Percentiles rank a stretch among this genome's conserved stretches.
Evolutionary conservation across 352 stramenopile genomes (phyloP).

Genomic region (Globisporangium yorkense): DNA sequence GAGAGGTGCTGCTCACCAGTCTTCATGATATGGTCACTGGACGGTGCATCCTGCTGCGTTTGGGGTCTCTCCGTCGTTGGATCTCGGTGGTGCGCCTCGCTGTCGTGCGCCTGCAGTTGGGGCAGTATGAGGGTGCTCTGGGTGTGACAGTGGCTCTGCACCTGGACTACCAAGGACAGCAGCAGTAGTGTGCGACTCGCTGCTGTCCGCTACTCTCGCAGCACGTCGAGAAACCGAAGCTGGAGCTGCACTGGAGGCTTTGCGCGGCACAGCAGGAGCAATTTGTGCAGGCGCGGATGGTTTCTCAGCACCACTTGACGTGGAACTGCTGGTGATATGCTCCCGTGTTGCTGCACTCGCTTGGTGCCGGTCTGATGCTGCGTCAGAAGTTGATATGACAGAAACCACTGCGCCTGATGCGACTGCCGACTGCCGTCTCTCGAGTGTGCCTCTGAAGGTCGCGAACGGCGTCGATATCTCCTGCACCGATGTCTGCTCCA

Average conservation of each 20-base stretch:
- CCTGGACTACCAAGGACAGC: neutral
- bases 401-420: neutral
- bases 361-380: neutral
- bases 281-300: neutral
- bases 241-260: conserved; percentile 2
- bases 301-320: neutral
- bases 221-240: neutral
- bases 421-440: neutral
- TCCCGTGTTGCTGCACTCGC: neutral
- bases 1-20: neutral
- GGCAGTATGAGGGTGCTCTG: neutral
- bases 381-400: neutral
- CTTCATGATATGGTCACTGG: conserved; percentile 3
- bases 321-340: neutral
- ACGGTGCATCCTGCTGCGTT: conserved; percentile 10
- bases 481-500: neutral
- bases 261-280: neutral
- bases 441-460: conserved; percentile 23
- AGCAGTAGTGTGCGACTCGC: neutral
- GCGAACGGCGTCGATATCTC: conserved; percentile 26
- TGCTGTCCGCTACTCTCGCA: neutral
- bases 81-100: conserved; percentile 8
- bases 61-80: conserved; percentile 7
- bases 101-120: neutral
- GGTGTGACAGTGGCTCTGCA: neutral